Conservation (phyloP, 805 yeast species). For the Jamesozyma rosinii region DNA sequence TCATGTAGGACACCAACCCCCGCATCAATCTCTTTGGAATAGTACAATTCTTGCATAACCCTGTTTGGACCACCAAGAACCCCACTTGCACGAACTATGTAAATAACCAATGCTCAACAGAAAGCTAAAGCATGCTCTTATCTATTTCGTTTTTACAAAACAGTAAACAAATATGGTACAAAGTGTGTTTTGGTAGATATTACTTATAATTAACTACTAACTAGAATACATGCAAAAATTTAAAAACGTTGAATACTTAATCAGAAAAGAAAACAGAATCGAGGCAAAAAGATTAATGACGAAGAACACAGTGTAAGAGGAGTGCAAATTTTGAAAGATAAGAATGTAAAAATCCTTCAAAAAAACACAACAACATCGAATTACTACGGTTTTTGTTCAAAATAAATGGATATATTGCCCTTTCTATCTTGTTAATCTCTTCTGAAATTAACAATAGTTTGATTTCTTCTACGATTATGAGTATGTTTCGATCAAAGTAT, state of each 20-base stretch:
- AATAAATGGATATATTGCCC: too few species aligned
- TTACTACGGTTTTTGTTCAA: background rate
- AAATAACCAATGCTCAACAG: too few species aligned
- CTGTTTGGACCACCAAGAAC: too few species aligned
- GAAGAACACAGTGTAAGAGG: background rate
- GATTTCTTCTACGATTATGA: constrained; percentile 34
- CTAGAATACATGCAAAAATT: constrained; percentile 1
- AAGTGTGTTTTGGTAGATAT: background rate
- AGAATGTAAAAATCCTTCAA: too few species aligned
- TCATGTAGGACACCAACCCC: too few species aligned
- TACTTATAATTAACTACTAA: background rate
- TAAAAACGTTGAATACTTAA: background rate
- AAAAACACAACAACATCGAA: background rate
- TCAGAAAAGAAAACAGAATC: background rate
- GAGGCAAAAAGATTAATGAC: background rate
- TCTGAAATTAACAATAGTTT: background rate
- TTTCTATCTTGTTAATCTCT: background rate
- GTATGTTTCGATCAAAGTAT: constrained; percentile 86
- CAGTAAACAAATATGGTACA: background rate
- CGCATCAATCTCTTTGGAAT: too few species aligned
- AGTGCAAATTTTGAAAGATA: background rate
- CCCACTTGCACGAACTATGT: too few species aligned
- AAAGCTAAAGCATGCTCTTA: background rate
- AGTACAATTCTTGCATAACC: too few species aligned
- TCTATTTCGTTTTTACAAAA: background rate